Percentiles rank a stretch among this genome's conserved stretches.
Evolutionary conservation across 148 eudicot species (phyloP).

Genomic region (Pouteria glomerata): DNA sequence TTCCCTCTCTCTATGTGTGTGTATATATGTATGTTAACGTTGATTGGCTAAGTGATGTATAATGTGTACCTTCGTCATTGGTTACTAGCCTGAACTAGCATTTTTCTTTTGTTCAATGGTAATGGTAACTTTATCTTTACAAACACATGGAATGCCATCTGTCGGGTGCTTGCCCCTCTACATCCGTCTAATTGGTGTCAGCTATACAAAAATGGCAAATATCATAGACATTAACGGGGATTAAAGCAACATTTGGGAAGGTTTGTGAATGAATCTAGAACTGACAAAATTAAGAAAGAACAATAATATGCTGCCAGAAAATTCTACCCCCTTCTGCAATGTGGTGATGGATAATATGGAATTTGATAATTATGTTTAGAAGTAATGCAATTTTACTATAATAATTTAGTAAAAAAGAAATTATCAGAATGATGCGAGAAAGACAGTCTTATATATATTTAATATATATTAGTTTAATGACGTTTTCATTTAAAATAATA

Average conservation of each 20-base stretch:
- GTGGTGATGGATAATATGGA: too few species aligned
- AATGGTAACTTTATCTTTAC: slow-evolving; percentile 13
- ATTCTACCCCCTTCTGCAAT: too few species aligned
- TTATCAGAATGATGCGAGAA: too few species aligned
- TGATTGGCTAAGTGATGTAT: background rate
- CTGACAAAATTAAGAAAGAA: background rate
- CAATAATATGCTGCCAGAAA: background rate
- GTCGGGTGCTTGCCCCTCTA: slow-evolving; percentile 33
- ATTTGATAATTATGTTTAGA: too few species aligned
- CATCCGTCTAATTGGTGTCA: slow-evolving; percentile 14
- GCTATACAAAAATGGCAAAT: slow-evolving; percentile 15
- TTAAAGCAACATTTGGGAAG: background rate
- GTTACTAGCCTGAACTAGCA: background rate
- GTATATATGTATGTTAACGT: background rate
- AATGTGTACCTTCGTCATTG: background rate
- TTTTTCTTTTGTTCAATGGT: slow-evolving; percentile 7
- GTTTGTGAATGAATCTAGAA: background rate
- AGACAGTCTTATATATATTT: too few species aligned
- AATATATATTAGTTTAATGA: too few species aligned
- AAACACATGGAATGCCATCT: slow-evolving; percentile 39
- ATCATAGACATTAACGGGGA: background rate
- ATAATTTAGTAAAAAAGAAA: too few species aligned
- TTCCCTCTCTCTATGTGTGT: background rate
- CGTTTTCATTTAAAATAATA: too few species aligned
- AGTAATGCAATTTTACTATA: too few species aligned